These are phyloP conservation scores for Athelia psychrophila DNA, from an alignment of 1,284 basidiomycete species.

Conservation along the genomic window DNA sequence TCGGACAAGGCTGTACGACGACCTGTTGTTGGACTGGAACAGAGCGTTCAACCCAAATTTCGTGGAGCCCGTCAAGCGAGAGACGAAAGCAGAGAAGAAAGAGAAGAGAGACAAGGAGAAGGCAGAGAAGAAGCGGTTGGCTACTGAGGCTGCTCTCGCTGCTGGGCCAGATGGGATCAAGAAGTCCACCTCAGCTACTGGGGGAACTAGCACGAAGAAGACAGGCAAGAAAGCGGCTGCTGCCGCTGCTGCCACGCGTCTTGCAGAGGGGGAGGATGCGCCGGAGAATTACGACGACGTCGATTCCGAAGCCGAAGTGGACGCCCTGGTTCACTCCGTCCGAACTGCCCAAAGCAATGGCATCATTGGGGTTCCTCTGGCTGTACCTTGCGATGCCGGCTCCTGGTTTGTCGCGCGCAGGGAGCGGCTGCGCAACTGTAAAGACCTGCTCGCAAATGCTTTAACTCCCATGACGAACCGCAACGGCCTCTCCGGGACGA, in stretches of 20 bases:
- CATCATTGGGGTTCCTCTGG: conserved; percentile 44
- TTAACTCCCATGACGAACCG: conserved; percentile 29
- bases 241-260: conserved; percentile 38
- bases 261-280: conserved; percentile 51
- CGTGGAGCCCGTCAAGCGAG: conserved; percentile 87
- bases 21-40: conserved; percentile 90
- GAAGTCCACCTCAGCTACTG: conserved; percentile 30
- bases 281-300: conserved; percentile 76
- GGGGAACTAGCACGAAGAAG: conserved; percentile 52
- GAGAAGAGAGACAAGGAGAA: conserved; percentile 78
- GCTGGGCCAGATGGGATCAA: conserved; percentile 45
- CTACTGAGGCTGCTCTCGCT: conserved; percentile 62
- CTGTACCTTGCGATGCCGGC: conserved; percentile 44
- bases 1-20: conserved; percentile 84
- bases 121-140: conserved; percentile 69
- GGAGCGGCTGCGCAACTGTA: conserved; percentile 67
- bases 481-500: conserved; percentile 17
- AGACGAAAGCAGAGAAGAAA: conserved; percentile 79
- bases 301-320: conserved; percentile 75
- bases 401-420: conserved; percentile 76
- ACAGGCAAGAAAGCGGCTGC: conserved; percentile 41
- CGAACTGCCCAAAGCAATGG: conserved; percentile 54
- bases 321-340: conserved; percentile 51
- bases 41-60: conserved; percentile 90
- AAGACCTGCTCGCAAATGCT: conserved; percentile 60